These are phyloP conservation scores for Panellus pusillus DNA, from an alignment of 768 basidiomycete genomes.

Conservation along the genomic window DNA sequence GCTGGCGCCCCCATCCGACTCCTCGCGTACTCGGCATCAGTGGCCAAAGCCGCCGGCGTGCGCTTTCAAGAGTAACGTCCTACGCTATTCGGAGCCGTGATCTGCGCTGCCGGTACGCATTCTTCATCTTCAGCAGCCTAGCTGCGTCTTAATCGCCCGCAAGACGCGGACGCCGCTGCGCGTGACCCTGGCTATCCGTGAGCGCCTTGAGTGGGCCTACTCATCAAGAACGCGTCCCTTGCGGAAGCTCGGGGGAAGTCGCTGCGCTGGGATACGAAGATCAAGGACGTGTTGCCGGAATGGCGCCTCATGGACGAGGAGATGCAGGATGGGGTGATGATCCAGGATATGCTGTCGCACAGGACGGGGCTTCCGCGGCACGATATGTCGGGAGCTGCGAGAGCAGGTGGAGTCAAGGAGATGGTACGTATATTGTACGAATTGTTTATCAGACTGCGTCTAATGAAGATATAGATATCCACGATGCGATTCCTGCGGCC, in stretches of 20 bases:
- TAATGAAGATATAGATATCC: constrained; percentile 29
- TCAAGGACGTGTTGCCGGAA: constrained; percentile 35
- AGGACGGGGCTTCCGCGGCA: constrained; percentile 46
- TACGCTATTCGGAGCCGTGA: too few species aligned
- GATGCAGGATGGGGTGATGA: constrained; percentile 30
- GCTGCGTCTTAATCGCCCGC: too few species aligned
- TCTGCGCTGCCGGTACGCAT: too few species aligned
- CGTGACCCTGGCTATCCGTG: too few species aligned
- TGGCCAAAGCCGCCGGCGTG: too few species aligned
- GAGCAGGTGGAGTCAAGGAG: constrained; percentile 32
- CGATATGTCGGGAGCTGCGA: constrained; percentile 32
- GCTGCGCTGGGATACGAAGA: constrained; percentile 39
- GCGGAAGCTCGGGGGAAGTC: constrained; percentile 25
- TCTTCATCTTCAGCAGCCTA: too few species aligned
- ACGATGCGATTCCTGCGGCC: constrained; percentile 38
- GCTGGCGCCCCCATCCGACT: too few species aligned
- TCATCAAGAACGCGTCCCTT: constrained; percentile 38
- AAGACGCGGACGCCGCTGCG: too few species aligned
- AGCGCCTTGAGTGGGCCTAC: constrained; percentile 39
- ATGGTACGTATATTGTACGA: constrained; percentile 30
- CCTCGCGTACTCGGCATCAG: too few species aligned
- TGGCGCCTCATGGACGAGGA: constrained; percentile 39
- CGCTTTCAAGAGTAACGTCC: too few species aligned
- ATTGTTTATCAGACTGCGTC: not conserved
- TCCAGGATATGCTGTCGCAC: constrained; percentile 43